Evolutionary conservation across 352 stramenopile genomes (phyloP), one percentile per base, ranked within the genome.

Genomic region (Phytophthora boehmeriae): DNA sequence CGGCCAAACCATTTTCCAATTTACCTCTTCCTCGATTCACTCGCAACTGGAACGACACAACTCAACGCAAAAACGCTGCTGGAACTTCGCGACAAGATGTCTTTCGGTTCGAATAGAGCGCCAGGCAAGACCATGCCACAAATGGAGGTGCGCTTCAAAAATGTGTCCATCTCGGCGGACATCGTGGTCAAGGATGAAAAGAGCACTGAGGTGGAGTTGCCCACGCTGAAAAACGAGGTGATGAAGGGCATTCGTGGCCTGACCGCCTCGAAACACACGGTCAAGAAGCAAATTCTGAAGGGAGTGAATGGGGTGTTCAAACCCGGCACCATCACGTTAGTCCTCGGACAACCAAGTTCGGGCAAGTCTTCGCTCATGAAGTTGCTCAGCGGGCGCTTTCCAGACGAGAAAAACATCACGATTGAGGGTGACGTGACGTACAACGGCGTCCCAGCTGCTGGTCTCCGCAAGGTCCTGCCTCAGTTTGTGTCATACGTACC

Each of bases 401-500:
- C 52, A 0, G 38, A 32, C n/a, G 16, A 41, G 14, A 71, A 67
- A 20, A 48, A 53, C 35, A 34, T 71, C 22, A 39, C 35, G 20
- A 22, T 74, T 5, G 43, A 69, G 13, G 66, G 60, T 2, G 22
- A 55, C 5, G 44, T 74, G 32, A 51, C 44, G 35, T 63, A 50
- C 54, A 63, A 63, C 27, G 54, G 54, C 19, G 41, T 23, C 6
- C 8, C 43, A 17, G 17, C 11, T 5, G n/a, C n/a, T 3, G 44
- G 46, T 4, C 44, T 62, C 20, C 46, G 58, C 34, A 71, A 54
- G 17, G 25, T 45, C 16, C 20, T 64, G 19, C 58, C 63, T 1
- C 63, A 72, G 27, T 43, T 68, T 30, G 64, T 68, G 28, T 32
- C 57, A n/a, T 73, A 68, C 35, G 64, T 73, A 14, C 25, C 51